Evolutionary conservation across 1,139 yeast species (phyloP), one percentile per base, ranked within the genome.

Genomic region (Kluyveromyces sp.): DNA sequence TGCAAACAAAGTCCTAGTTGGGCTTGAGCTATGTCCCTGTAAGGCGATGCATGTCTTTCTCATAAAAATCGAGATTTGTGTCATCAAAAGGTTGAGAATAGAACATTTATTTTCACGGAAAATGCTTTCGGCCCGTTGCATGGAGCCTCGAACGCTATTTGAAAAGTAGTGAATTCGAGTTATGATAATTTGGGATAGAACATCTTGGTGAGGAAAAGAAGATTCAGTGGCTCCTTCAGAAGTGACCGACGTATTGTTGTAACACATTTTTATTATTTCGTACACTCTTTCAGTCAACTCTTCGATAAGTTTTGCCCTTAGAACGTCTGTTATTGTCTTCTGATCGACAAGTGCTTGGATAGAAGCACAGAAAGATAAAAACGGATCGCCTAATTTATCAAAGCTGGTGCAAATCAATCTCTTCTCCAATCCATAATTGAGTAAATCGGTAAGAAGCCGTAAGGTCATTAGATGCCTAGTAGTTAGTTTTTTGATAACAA

Each of bases 41-140:
- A 38, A n/a, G 9, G 41, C 41, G 4, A 38, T 25, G 11, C 41
- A 38, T 2, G 36, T 20, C 20, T 38, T 38, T n/a, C 41, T 12
- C 25, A 38, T 18, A 31, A 38, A 38, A 17, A 38, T 38, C 13
- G 20, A 13, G 20, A 38, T 20, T n/a, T 31, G 36, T n/a, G 18
- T 9, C 17, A 20, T n/a, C 3, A 35, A 22, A 13, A 22, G 25
- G 19, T 38, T 19, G 15, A 32, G 19, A 22, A 31, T 12, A 19
- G 22, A 19, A 4, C 20, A 12, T 16, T 38, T 20, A 11, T 31
- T 38, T n/a, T 15, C 8, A 3, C 35, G 34, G 34, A 38, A 38
- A n/a, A n/a, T 16, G 4, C 15, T 11, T 16, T 38, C 41, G 12
- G 29, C 29, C 15, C 31, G 19, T 28, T n/a, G 16, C 6, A 38